Evolutionary conservation across 2,329 filamentous ascomycete species (phyloP), one percentile per base, ranked within the genome.

Genomic region (Penicillium sp.): DNA sequence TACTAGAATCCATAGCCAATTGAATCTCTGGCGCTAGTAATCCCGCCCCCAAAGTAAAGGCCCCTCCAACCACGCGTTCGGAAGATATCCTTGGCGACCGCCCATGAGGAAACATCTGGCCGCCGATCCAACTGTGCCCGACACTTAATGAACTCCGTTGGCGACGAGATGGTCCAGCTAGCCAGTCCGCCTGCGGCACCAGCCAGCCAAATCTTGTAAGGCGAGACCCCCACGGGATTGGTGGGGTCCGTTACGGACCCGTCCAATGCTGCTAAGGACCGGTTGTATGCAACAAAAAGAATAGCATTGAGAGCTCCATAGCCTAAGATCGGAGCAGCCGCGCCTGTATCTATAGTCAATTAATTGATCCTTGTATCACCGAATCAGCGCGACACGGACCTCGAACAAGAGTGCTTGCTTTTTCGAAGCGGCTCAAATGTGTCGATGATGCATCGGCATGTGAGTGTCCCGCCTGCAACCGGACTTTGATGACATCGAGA

Each of bases 1-100:
- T 78, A 85, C 82, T 97, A 97, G 73, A 97, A 97, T 0, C 92
- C 93, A 75, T 97, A 97, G n/a, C 93, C 93, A 53, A 97, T 83
- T 55, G 88, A 88, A 74, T 97, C 93, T 47, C 93, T 82, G 38
- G 93, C 70, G 50, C 88, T 90, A 0, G 93, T 97, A 16, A 97
- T 85, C 0, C 77, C 79, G 19, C 93, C 93, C 19, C 91, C 93
- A 59, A 86, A 82, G 69, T 96, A 97, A 22, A 97, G 74, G 0
- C 91, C 92, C 37, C 81, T 79, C 4, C 90, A 53, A 0, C 87
- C 79, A 4, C 88, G 84, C 1, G 71, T 75, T 35, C 73, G 78
- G 66, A 86, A 77, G 26, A 90, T 84, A 22, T 84, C 78, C 50
- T 80, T 83, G 2, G 86, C 80, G 51, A 94, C 85, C 4, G 71